These are phyloP conservation scores for Penicillium cataractarum DNA, from an alignment of 495 filamentous ascomycete species.

Conservation along the genomic window DNA sequence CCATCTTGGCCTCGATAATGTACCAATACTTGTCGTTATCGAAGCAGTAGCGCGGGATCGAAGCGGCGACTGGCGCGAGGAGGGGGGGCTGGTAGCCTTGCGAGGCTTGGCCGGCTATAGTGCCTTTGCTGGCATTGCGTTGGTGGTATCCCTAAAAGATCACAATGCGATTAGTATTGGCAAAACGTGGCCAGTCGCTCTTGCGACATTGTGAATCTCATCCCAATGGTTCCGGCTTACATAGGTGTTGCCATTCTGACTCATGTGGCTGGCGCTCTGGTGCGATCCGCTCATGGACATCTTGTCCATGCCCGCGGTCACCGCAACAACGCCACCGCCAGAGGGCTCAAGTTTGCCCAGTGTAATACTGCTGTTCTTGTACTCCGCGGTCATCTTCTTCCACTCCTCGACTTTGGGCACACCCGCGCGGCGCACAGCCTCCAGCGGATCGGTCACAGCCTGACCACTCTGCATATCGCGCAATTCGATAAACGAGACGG, in stretches of 20 bases:
- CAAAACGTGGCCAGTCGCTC: neutral
- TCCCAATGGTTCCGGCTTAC: slow-evolving; percentile 36
- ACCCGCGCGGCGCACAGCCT: slow-evolving; percentile 85
- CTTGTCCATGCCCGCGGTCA: slow-evolving; percentile 75
- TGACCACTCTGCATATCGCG: slow-evolving; percentile 88
- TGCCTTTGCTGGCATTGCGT: slow-evolving; percentile 50
- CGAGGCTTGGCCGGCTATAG: slow-evolving; percentile 32
- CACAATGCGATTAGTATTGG: neutral
- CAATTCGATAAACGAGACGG: slow-evolving; percentile 96
- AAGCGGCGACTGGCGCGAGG: slow-evolving; percentile 70
- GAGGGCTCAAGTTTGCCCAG: slow-evolving; percentile 81
- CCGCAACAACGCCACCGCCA: slow-evolving; percentile 43
- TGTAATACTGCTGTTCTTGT: slow-evolving; percentile 98
- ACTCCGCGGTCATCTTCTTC: slow-evolving; percentile 99
- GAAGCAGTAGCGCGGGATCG: slow-evolving; percentile 92
- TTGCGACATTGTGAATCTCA: too few relatives aligned
- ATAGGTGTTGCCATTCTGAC: slow-evolving; percentile 51
- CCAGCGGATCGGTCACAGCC: slow-evolving; percentile 79
- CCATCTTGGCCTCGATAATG: slow-evolving; percentile 87
- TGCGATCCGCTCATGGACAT: slow-evolving; percentile 66
- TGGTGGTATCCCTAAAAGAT: slow-evolving; percentile 47
- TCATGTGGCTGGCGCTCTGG: slow-evolving; percentile 36
- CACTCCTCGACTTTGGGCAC: slow-evolving; percentile 98
- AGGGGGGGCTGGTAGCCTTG: slow-evolving; percentile 40
- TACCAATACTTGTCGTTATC: slow-evolving; percentile 99